Percentiles rank a stretch among this genome's conserved stretches.
Conservation (phyloP, 331 rosid genomes). For the Quercus tomentella region DNA sequence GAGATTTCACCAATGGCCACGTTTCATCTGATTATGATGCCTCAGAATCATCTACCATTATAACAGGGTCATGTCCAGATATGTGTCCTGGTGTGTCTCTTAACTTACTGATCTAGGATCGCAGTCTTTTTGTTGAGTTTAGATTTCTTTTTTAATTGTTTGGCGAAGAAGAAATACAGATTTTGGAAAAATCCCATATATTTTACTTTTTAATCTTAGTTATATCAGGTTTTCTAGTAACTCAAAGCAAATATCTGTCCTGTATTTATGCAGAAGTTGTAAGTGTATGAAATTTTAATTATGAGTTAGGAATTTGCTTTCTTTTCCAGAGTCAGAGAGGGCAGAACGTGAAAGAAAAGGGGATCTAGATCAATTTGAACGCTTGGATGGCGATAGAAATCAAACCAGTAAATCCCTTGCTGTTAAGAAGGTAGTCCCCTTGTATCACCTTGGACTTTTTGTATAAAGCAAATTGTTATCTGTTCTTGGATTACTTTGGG, state of each 20-base stretch:
- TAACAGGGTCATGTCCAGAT: slow-evolving; percentile 78
- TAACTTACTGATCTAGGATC: slow-evolving; percentile 15
- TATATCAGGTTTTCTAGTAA: slow-evolving; percentile 11
- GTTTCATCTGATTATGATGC: slow-evolving; percentile 53
- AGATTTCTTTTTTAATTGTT: slow-evolving; percentile 2
- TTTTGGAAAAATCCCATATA: too few species aligned
- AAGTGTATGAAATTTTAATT: background rate
- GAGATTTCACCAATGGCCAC: slow-evolving; percentile 36
- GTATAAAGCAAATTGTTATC: background rate
- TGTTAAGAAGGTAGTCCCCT: slow-evolving; percentile 74
- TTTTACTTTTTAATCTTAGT: background rate
- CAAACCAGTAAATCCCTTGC: slow-evolving; percentile 78
- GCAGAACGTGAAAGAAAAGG: slow-evolving; percentile 96
- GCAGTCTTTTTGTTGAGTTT: background rate
- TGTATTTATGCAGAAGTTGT: slow-evolving; percentile 7
- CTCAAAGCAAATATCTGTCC: background rate
- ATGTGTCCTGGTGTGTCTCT: slow-evolving; percentile 92
- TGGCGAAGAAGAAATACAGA: too few species aligned
- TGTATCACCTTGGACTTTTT: slow-evolving; percentile 12
- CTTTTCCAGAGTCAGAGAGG: slow-evolving; percentile 79
- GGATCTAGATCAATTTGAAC: slow-evolving; percentile 91
- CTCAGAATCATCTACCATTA: slow-evolving; percentile 47
- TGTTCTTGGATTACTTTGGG: background rate
- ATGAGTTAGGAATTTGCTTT: background rate
- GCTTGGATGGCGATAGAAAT: slow-evolving; percentile 93